These are phyloP conservation scores for Gracilariopsis chorda DNA, from an alignment of 23 red algal species.

Conservation along the genomic window DNA sequence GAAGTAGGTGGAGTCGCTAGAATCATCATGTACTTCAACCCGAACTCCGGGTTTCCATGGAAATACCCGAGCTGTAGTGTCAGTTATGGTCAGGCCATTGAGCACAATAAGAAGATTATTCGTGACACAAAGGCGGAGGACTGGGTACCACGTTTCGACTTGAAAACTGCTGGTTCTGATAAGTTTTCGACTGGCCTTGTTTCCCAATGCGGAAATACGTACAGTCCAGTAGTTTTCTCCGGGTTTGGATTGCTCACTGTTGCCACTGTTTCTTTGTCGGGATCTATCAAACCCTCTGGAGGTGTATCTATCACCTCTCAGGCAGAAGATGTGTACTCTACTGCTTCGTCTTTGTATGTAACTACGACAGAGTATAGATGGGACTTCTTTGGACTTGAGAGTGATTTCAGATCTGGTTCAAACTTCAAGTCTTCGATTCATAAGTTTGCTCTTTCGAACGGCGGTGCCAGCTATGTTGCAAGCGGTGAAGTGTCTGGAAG, in stretches of 20 bases:
- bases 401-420: neutral
- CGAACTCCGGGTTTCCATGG: neutral
- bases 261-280: neutral
- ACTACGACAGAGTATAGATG: conserved; percentile 29
- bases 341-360: conserved; percentile 18
- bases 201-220: neutral
- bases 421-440: conserved; percentile 18
- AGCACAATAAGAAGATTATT: neutral
- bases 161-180: neutral
- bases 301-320: conserved; percentile 3
- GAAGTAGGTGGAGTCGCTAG: conserved; percentile 37
- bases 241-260: conserved; percentile 22
- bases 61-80: neutral
- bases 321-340: conserved; percentile 6
- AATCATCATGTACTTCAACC: neutral
- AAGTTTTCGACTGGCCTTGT: neutral
- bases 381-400: neutral
- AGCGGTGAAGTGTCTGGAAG: conserved; percentile 22
- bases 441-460: conserved; percentile 19
- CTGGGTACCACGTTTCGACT: neutral
- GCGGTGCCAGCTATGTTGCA: conserved; percentile 3
- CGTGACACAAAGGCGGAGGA: neutral
- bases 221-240: neutral
- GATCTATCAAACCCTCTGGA: neutral
- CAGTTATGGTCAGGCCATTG: neutral